Base-by-base conservation (phyloP, 2,329 filamentous ascomycete genomes). In the Nectriaceae sp. region DNA sequence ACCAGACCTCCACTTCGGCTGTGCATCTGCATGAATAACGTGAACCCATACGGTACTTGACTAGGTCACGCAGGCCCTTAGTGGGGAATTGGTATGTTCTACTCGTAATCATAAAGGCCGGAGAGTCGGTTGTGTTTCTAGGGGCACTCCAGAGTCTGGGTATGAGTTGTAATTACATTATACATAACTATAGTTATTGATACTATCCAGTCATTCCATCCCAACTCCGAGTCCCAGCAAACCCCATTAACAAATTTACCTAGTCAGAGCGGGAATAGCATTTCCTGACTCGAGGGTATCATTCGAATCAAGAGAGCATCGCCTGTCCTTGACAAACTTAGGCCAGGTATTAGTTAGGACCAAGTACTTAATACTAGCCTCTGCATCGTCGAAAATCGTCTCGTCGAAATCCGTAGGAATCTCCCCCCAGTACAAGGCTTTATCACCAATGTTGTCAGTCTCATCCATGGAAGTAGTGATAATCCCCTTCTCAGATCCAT, bases 341-440 rank as follows among this genome's bases (percentile, higher is more conserved):
- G 79, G 79, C 85, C 85, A 88, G 0, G 85, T 88, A 63, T 88
- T 88, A 13, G 83, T 86, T 46, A 87, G 69, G 3, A 88, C 83
- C 6, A 87, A 74, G 51, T 87, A 85, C 65, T 85, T 87, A 69
- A 88, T 80, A 59, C 77, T 80, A 13, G 69, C 65, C 60, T 85
- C 78, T 0, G 84, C 79, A 16, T 72, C 75, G 56, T 87, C 82
- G 56, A 88, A 88, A 4, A 87, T 74, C 0, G 61, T 63, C 4
- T 72, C 68, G 42, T 75, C 71, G 49, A 88, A 88, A 0, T 56
- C 69, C 0, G 67, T 65, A 0, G 82, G 75, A n/a, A 82, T 74
- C 1, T 75, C 71, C 2, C 76, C 76, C 42, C 63, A 64, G 54
- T 70, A 75, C 13, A 66, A 63, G 0, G 65, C 51, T 31, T 57